Evolutionary conservation across 2,329 filamentous ascomycete species (phyloP).

Genomic region (Arthrobotrys megalospora): DNA sequence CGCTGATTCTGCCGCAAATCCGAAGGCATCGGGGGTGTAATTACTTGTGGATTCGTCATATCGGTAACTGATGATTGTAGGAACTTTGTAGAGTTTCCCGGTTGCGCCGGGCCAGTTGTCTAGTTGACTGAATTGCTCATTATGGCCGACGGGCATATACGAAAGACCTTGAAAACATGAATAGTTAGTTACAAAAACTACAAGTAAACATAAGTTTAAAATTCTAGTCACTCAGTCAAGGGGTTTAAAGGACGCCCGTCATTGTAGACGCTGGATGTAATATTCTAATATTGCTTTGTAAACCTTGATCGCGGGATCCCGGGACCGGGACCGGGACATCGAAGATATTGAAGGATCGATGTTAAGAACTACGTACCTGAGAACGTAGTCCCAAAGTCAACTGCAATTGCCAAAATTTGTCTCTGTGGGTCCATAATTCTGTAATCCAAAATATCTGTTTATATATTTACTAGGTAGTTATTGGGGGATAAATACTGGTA

Average conservation of each 20-base stretch:
- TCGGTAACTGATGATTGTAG: slow-evolving; percentile 39
- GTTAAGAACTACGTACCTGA: slow-evolving; percentile 37
- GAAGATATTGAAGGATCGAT: not conserved
- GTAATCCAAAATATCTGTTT: not conserved
- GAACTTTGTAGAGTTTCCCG: slow-evolving; percentile 52
- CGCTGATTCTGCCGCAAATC: slow-evolving; percentile 36
- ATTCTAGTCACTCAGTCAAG: too few species aligned
- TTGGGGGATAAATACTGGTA: too few species aligned
- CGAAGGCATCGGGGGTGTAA: slow-evolving; percentile 36
- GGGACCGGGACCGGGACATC: too few species aligned
- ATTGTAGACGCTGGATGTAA: too few species aligned
- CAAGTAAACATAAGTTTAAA: too few species aligned
- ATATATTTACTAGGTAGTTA: not conserved
- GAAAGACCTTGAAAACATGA: slow-evolving; percentile 22
- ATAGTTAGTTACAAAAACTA: not conserved
- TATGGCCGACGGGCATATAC: slow-evolving; percentile 47
- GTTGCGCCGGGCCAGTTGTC: slow-evolving; percentile 53
- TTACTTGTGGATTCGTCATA: not conserved
- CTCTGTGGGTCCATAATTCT: not conserved
- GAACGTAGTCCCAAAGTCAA: slow-evolving; percentile 53
- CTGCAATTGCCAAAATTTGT: slow-evolving; percentile 30
- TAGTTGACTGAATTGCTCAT: slow-evolving; percentile 51
- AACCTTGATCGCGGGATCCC: too few species aligned
- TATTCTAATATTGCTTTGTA: too few species aligned
- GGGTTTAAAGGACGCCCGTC: too few species aligned